A percentile compares a stretch with the other conserved stretches of the same genome.
Conservation (phyloP, 169 alveolate genomes). For the Besnoitia besnoiti region DNA sequence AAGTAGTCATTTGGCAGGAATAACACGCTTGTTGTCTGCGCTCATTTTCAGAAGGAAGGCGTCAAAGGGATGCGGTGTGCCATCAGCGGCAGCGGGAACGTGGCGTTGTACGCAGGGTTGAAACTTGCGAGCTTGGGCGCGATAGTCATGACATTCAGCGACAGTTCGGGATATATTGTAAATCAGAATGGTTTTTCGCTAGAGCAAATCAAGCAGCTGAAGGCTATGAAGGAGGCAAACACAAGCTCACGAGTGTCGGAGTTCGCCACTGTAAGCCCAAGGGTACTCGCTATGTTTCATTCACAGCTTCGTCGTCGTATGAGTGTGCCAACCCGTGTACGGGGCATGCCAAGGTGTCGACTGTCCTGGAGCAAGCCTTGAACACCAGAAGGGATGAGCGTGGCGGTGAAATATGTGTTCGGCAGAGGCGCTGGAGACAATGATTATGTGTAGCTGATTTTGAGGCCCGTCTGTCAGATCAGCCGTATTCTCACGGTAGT, state of each 20-base stretch:
- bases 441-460: too few species aligned
- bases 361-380: too few species aligned
- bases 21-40: too few species aligned
- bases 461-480: neutral
- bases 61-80: slow-evolving; percentile 78
- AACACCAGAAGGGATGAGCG: too few species aligned
- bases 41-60: slow-evolving; percentile 49
- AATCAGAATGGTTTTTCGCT: slow-evolving; percentile 81
- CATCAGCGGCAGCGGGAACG: slow-evolving; percentile 89
- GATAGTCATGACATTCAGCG: slow-evolving; percentile 81
- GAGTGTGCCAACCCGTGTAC: too few species aligned
- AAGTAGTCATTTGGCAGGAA: too few species aligned
- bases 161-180: slow-evolving; percentile 78
- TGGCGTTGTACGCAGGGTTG: slow-evolving; percentile 83
- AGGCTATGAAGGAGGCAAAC: slow-evolving; percentile 73
- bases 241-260: slow-evolving; percentile 73
- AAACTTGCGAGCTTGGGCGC: slow-evolving; percentile 84
- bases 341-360: too few species aligned
- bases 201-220: slow-evolving; percentile 72
- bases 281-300: too few species aligned
- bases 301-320: too few species aligned
- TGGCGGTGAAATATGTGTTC: too few species aligned
- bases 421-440: too few species aligned
- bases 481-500: neutral
- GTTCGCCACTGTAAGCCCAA: slow-evolving; percentile 67